A percentile compares a stretch with the other conserved stretches of the same genome.
These are phyloP conservation scores for Coniochaeta sp. DNA, from an alignment of 2,329 filamentous ascomycete genomes.

Conservation along the genomic window DNA sequence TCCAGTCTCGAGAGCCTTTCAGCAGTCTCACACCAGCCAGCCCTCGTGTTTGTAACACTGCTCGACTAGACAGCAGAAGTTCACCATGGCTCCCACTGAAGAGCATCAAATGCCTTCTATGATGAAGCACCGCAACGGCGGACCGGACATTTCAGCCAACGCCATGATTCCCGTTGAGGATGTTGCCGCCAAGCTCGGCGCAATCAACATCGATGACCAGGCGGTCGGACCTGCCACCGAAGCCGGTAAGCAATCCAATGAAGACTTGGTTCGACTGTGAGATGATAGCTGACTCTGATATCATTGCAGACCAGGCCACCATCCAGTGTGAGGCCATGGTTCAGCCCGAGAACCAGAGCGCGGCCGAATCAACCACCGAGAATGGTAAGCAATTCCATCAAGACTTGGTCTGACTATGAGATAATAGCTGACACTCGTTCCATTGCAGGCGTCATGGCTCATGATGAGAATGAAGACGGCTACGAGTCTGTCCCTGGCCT, in stretches of 20 bases:
- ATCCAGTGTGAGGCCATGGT: too few species aligned
- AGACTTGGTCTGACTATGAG: neutral
- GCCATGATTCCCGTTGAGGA: neutral
- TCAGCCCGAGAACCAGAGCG: neutral
- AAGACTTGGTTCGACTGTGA: neutral
- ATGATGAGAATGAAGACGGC: too few species aligned
- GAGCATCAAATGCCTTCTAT: neutral
- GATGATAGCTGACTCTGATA: neutral
- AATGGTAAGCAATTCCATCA: neutral
- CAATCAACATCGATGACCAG: neutral
- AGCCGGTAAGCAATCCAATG: neutral
- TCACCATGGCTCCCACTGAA: neutral
- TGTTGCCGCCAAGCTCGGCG: neutral
- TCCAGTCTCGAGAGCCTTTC: neutral
- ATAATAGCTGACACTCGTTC: too few species aligned
- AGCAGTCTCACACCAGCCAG: neutral
- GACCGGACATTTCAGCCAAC: neutral
- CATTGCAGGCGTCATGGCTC: too few species aligned
- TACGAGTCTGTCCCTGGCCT: too few species aligned
- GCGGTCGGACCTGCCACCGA: neutral
- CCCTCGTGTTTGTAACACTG: neutral
- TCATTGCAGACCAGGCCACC: neutral
- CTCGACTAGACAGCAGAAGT: neutral
- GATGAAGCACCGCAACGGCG: neutral
- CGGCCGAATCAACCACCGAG: neutral